Percentiles rank a stretch among this genome's conserved stretches.
Evolutionary conservation across 352 stramenopile species (phyloP).

Genomic region (Globisporangium recalcitrans): DNA sequence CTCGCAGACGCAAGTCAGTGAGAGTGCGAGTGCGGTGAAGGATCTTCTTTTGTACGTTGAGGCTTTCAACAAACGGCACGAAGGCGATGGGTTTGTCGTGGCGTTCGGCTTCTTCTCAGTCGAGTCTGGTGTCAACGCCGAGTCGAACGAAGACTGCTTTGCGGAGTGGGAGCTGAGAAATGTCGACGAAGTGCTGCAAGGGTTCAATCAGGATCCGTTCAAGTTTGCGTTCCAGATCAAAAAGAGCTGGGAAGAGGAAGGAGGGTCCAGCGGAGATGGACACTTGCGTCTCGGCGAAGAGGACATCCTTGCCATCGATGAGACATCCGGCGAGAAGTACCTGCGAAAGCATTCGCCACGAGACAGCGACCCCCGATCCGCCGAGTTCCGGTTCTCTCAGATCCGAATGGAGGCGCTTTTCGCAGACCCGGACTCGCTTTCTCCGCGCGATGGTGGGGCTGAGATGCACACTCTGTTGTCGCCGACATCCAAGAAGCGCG

Average conservation of each 20-base stretch:
- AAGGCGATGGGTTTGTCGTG: conserved; percentile 44
- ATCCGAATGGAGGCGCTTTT: conserved; percentile 81
- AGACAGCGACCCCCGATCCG: conserved; percentile 39
- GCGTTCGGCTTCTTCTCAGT: conserved; percentile 54
- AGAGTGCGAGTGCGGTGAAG: conserved; percentile 26
- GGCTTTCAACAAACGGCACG: conserved; percentile 58
- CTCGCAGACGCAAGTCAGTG: conserved; percentile 25
- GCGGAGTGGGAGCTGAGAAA: conserved; percentile 21
- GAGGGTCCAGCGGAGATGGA: neutral
- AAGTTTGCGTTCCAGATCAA: conserved; percentile 63
- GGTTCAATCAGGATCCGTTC: conserved; percentile 42
- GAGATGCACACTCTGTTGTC: conserved; percentile 17
- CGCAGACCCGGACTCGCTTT: conserved; percentile 18
- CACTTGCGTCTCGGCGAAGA: conserved; percentile 5
- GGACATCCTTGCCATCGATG: neutral
- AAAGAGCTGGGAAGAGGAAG: conserved; percentile 13
- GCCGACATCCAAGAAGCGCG: conserved; percentile 18
- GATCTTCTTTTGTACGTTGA: conserved; percentile 45
- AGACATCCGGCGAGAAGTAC: neutral
- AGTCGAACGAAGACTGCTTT: conserved; percentile 45
- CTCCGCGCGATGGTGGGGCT: conserved; percentile 2
- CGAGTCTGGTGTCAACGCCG: conserved; percentile 19
- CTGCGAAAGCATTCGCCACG: neutral
- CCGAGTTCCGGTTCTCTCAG: conserved; percentile 63
- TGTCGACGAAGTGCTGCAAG: conserved; percentile 26